A percentile compares a stretch with the other conserved stretches of the same genome.
phyloP scores from a whole-genome alignment of 306 rosid species.

The Medicago lupulina region DNA sequence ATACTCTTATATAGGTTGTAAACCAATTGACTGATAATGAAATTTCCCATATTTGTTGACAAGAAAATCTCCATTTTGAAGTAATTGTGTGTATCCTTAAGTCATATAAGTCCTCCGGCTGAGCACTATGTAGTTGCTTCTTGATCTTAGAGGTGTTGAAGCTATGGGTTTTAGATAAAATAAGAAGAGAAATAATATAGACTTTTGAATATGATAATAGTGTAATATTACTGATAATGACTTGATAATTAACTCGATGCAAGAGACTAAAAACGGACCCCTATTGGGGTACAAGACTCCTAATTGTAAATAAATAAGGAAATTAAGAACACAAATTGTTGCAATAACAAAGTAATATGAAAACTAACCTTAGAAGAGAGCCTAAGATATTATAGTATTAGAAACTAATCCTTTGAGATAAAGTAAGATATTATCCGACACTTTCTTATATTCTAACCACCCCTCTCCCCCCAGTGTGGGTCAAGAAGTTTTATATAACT shows the following conservation, averaged over 20 bases:
- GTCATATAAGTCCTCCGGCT: constrained; percentile 11
- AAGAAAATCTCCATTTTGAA: constrained; percentile 32
- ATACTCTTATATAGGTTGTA: not conserved
- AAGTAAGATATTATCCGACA: not conserved
- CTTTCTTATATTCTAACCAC: no score
- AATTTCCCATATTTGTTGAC: constrained; percentile 21
- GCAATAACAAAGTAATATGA: not conserved
- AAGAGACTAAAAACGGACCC: not conserved
- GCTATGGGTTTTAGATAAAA: constrained; percentile 10
- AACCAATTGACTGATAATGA: constrained; percentile 22
- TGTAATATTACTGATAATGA: not conserved
- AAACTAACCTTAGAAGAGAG: not conserved
- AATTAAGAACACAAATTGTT: constrained; percentile 9
- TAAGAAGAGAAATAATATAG: not conserved
- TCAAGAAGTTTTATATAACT: not conserved
- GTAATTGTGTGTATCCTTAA: constrained; percentile 26
- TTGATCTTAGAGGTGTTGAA: constrained; percentile 13
- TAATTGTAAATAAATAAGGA: not conserved
- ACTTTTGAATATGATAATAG: not conserved
- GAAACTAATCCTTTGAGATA: not conserved
- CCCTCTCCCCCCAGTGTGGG: not conserved
- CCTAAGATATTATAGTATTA: no score
- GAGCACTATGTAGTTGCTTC: constrained; percentile 23
- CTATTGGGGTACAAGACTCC: constrained; percentile 3
- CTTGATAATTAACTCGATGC: not conserved